Evolutionary conservation across 768 basidiomycete species (phyloP).

Genomic region (Lentinula guzmanii): DNA sequence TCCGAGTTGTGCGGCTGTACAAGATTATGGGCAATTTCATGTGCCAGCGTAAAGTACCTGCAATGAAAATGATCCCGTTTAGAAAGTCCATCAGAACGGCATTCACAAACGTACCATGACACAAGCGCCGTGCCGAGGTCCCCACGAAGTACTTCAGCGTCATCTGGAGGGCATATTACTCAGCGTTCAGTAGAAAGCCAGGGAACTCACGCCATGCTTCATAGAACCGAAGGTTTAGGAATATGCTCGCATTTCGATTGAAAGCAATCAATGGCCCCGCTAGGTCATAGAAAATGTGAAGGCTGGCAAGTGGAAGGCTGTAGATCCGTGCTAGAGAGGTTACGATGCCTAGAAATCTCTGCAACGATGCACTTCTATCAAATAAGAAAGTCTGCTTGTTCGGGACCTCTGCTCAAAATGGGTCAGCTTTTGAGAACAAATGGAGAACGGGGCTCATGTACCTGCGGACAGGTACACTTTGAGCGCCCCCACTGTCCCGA

Average conservation of each 20-base stretch:
- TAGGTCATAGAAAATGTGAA: slow-evolving; percentile 86
- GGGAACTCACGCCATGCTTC: slow-evolving; percentile 75
- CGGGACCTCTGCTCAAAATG: slow-evolving; percentile 43
- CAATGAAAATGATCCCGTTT: not conserved
- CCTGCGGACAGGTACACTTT: slow-evolving; percentile 64
- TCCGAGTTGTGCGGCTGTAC: slow-evolving; percentile 84
- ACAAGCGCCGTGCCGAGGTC: slow-evolving; percentile 59
- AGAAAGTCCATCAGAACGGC: not conserved
- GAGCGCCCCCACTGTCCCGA: slow-evolving; percentile 62
- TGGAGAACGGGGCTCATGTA: slow-evolving; percentile 17
- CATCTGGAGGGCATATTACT: slow-evolving; percentile 41
- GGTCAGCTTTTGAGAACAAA: not conserved
- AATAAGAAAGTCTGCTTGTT: slow-evolving; percentile 43
- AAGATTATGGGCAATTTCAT: slow-evolving; percentile 91
- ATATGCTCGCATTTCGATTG: slow-evolving; percentile 84
- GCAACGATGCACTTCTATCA: slow-evolving; percentile 49
- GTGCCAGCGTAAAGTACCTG: slow-evolving; percentile 89
- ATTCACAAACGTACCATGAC: slow-evolving; percentile 53
- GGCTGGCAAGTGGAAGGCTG: slow-evolving; percentile 59
- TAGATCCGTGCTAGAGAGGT: slow-evolving; percentile 65
- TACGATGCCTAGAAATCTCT: slow-evolving; percentile 71
- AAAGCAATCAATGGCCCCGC: slow-evolving; percentile 86
- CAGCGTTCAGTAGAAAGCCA: not conserved
- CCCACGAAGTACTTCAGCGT: slow-evolving; percentile 54
- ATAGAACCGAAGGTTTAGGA: slow-evolving; percentile 82